These are phyloP conservation scores for Pichia sp. DNA, from an alignment of 1,139 yeast genomes.

Conservation along the genomic window DNA sequence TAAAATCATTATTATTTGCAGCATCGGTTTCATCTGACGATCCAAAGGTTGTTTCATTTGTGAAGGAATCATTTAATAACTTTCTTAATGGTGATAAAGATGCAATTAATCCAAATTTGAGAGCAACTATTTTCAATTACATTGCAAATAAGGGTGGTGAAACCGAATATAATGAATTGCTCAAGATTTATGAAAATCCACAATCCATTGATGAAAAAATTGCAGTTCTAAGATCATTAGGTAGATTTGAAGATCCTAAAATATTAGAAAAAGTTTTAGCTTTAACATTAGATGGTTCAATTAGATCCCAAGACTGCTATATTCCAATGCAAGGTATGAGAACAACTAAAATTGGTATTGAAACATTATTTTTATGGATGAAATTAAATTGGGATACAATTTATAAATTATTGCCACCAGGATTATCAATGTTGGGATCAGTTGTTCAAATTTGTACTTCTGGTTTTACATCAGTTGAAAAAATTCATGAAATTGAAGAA, in stretches of 20 bases:
- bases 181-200: conserved; percentile 59
- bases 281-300: conserved; percentile 58
- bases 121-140: conserved; percentile 59
- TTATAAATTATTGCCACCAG: conserved; percentile 67
- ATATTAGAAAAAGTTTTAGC: conserved; percentile 56
- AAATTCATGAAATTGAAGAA: conserved; percentile 41
- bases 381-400: conserved; percentile 67
- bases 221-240: conserved; percentile 69
- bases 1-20: conserved; percentile 66
- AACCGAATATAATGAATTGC: conserved; percentile 56
- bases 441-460: conserved; percentile 58
- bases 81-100: conserved; percentile 58
- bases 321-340: conserved; percentile 71
- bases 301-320: conserved; percentile 77
- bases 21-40: conserved; percentile 62
- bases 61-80: conserved; percentile 47
- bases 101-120: conserved; percentile 78
- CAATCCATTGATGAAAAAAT: conserved; percentile 66
- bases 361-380: conserved; percentile 72
- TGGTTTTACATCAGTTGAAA: conserved; percentile 58
- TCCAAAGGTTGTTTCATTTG: conserved; percentile 45
- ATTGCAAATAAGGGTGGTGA: conserved; percentile 60
- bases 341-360: conserved; percentile 54
- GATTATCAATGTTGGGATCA: conserved; percentile 68
- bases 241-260: conserved; percentile 55